Base-by-base conservation (phyloP, 148 eudicot genomes). In the Spergularia bocconei region DNA sequence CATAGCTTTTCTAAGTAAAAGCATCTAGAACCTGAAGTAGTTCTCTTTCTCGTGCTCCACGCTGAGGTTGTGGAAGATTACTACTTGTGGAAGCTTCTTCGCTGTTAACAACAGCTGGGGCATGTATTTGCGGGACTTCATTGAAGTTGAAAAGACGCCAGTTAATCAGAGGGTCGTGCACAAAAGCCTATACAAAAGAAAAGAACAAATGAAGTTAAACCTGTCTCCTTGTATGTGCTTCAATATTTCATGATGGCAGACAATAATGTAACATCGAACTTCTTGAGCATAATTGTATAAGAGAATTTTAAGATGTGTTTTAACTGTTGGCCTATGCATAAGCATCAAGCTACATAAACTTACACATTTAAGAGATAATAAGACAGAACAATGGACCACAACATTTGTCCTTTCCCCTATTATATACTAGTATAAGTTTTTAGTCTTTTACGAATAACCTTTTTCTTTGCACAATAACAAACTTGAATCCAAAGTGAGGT, bases 101-200 rank as follows among this genome's bases (percentile, higher is more conserved):
- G 81, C 83, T 75, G 57, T 83, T 82, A 29, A 89, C 91, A 55
- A 76, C 90, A 52, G 98, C 62, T 15, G 90, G 88, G 36, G 79
- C 82, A 63, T 91, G 93, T 87, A 90, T 88, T 85, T 95, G 97
- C 33, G 99, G 93, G 76, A 95, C 97, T 89, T 92, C 98, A 67
- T 95, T 95, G 84, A 89, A 89, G 83, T 92, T 92, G 89, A 95
- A 92, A 66, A 95, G 96, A 53, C 99, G 94, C 99, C 99, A 95
- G 71, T 95, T 95, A 71, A 95, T 92, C 20, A 95, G 90, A 53
- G 99, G 99, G 80, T 95, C 99, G 71, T 95, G 99, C 72, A 95
- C 99, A 79, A 92, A 95, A 25, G 99, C 99, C 99, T 95, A 85
- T 23, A 79, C 67, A 17, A 17, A 61, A 73, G 47, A 7, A 68